A percentile compares a stretch with the other conserved stretches of the same genome.
These are phyloP conservation scores for Mycena metata DNA, from an alignment of 768 basidiomycete genomes.

Conservation along the genomic window DNA sequence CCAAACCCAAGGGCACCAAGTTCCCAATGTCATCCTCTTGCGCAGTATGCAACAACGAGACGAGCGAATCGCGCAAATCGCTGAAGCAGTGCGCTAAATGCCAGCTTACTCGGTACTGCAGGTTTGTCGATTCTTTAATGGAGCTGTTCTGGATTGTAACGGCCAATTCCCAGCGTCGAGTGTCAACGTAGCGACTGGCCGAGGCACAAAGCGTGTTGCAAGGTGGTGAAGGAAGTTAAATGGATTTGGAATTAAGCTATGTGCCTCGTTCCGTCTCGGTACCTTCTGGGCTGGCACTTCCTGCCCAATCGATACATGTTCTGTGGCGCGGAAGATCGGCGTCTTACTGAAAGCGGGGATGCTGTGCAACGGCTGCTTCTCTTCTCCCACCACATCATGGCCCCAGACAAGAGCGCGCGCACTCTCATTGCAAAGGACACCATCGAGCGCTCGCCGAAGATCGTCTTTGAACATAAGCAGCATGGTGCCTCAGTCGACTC, in stretches of 20 bases:
- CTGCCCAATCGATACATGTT: too few species aligned
- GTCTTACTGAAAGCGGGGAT: too few species aligned
- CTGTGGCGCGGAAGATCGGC: too few species aligned
- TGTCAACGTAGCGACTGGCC: constrained; percentile 33
- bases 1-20: not conserved
- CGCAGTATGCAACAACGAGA: constrained; percentile 27
- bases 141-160: not conserved
- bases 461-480: constrained; percentile 44
- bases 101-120: constrained; percentile 33
- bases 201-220: constrained; percentile 32
- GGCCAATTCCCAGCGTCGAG: constrained; percentile 20
- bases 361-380: not conserved
- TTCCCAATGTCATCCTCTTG: constrained; percentile 28
- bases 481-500: constrained; percentile 50
- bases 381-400: constrained; percentile 21
- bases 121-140: constrained; percentile 9
- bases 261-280: too few species aligned
- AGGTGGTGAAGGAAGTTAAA: constrained; percentile 30
- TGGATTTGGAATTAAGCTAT: constrained; percentile 32
- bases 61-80: not conserved
- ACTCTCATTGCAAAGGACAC: constrained; percentile 25
- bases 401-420: not conserved
- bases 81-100: constrained; percentile 31
- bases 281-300: too few species aligned
- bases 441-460: constrained; percentile 34